Base-by-base conservation (phyloP, 306 rosid species). In the Medicago ruthenica region DNA sequence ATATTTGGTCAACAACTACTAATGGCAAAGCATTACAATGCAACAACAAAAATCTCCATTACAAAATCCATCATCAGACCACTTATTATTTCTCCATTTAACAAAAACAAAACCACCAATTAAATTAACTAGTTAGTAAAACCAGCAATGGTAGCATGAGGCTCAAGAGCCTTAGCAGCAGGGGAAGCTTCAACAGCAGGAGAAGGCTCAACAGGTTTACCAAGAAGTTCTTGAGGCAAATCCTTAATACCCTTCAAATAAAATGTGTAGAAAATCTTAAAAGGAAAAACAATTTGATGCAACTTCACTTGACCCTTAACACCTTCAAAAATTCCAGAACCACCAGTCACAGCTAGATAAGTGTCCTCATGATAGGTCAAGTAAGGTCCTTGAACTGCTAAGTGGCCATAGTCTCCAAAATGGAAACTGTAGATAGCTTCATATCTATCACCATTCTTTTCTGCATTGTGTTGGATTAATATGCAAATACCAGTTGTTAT, bases 401-500 rank as follows among this genome's bases (percentile, higher is more conserved):
- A n/a, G 59, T 84, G 88, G 39, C 94, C 94, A 71, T 87, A 87
- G 42, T 85, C 85, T 6, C 94, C 91, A 73, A 89, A 87, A 76
- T 89, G 75, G 47, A 84, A 85, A 85, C 90, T 89, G 89, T 78
- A 89, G 0, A 85, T 66, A 0, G 89, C 94, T 66, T 89, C 94
- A 75, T 87, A 89, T 2, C 87, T 71, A 37, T 87, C 94, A 0
- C 94, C 94, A 42, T 79, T 76, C 82, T n/a, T 72, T 14, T 82
- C 89, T 36, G 78, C 79, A 9, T 84, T 84, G 82, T 89, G 63
- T 50, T 89, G 79, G 31, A 89, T 88, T 82, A 87, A 67, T 34
- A 87, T 48, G 79, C 88, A 87, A 4, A 89, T 65, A 0, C 94
- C 94, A 5, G 94, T 76, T 5, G 94, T 75, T 44, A 87, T 87